Base-by-base conservation (phyloP, 1,139 yeast genomes). In the Suhomyces yuchorum region DNA sequence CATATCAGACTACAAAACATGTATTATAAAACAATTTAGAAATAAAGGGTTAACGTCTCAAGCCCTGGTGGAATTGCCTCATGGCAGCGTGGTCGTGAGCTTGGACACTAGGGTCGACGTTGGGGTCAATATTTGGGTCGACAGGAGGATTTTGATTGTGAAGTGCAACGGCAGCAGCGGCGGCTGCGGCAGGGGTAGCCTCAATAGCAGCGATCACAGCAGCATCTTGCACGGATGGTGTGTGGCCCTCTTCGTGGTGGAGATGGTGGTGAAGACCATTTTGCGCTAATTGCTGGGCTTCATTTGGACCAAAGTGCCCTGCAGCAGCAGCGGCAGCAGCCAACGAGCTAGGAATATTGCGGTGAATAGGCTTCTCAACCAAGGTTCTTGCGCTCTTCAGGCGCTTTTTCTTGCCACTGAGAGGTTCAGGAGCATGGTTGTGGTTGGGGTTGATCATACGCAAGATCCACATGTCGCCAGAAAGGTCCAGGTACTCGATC, bases 381-480 rank as follows among this genome's bases (percentile, higher is more conserved):
- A 75, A 67, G 8, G 77, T 71, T 50, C 80, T 62, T 33, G 75
- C 60, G 56, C 63, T 66, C 58, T 73, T 73, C 51, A 68, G 65
- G 55, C 76, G 65, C 61, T 71, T 73, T 56, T 71, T 70, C 50
- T 60, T 62, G n/a, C 61, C 54, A 46, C 57, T 57, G 39, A 63
- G 60, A 24, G 78, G 78, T 60, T 75, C 80, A 14, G 79, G 74
- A 2, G 79, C 65, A 56, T 75, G 80, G 57, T 74, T 75, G 59
- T 75, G 80, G 40, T 67, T 67, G 12, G 79, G 78, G 57, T 73
- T 75, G 48, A 75, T 75, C 80, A 75, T 75, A 51, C 80, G 61
- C 57, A 75, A 73, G 42, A 75, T 73, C 80, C 80, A 75, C 70
- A 73, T 70, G 55, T 75, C 80, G 34, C 54, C 55, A 26, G 49